Conservation (phyloP, 495 filamentous ascomycete species). For the Endocarpon pusillum region DNA sequence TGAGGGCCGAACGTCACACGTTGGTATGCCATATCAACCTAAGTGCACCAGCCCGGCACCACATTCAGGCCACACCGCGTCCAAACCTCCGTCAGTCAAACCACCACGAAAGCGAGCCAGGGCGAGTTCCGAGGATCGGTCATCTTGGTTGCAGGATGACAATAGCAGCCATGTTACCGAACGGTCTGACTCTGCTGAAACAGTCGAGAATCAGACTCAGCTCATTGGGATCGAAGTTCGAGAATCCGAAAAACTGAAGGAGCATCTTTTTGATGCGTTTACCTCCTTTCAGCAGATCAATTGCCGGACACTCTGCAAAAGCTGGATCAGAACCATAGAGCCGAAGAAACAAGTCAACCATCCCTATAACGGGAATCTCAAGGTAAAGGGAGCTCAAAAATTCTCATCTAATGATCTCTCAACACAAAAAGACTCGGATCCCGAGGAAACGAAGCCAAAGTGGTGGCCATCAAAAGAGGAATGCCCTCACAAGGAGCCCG, state of each 20-base stretch:
- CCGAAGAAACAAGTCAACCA: conserved; percentile 73
- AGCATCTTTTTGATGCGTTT: conserved; percentile 23
- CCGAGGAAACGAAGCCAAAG: conserved; percentile 44
- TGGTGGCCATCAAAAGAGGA: conserved; percentile 61
- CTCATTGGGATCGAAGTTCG: conserved; percentile 24
- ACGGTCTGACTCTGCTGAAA: conserved; percentile 1
- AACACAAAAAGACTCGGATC: conserved; percentile 25
- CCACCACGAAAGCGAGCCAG: not conserved
- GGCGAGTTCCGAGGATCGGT: no score
- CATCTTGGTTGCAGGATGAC: not conserved
- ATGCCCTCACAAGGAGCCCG: conserved; percentile 77
- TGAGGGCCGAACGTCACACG: no score
- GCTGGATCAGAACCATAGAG: conserved; percentile 66
- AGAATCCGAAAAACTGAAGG: conserved; percentile 19
- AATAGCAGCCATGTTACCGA: not conserved
- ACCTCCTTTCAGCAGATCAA: conserved; percentile 29
- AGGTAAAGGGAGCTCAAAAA: conserved; percentile 3
- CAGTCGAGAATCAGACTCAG: conserved; percentile 9
- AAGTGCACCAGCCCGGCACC: not conserved
- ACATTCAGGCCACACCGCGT: not conserved
- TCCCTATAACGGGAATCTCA: conserved; percentile 52
- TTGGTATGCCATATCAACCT: no score
- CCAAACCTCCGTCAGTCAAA: not conserved
- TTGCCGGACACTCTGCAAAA: conserved; percentile 45
- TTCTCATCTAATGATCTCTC: conserved; percentile 19